phyloP scores from a whole-genome alignment of 345 rosid species.

The Noccaea bulbosa region DNA sequence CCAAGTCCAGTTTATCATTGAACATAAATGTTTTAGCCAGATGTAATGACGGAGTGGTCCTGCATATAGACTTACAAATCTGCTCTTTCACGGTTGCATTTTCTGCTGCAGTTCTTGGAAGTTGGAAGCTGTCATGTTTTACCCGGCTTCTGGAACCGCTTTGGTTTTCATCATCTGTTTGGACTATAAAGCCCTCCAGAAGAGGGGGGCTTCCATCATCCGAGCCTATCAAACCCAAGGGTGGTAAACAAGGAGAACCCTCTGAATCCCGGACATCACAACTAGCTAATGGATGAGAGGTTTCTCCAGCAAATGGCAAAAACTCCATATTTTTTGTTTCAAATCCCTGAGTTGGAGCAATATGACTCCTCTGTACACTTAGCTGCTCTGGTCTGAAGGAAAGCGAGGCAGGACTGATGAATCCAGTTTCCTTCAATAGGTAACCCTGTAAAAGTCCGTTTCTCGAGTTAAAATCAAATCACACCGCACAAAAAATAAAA shows the following conservation, averaged over 20 bases:
- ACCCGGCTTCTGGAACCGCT: conserved; percentile 42
- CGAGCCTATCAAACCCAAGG: conserved; percentile 36
- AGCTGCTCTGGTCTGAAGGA: conserved; percentile 43
- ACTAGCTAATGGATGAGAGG: conserved; percentile 37
- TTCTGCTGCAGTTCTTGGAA: conserved; percentile 58
- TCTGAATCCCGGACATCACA: conserved; percentile 37
- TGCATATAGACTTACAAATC: conserved; percentile 70
- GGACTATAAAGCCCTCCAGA: conserved; percentile 65
- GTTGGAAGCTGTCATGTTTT: conserved; percentile 55
- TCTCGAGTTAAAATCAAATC: conserved; percentile 18
- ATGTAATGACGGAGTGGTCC: conserved; percentile 62
- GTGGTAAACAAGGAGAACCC: conserved; percentile 45
- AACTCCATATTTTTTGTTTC: conserved; percentile 41
- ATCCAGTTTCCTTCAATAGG: conserved; percentile 50
- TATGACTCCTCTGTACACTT: conserved; percentile 43
- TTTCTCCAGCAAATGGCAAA: conserved; percentile 42
- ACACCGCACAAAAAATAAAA: conserved; percentile 6
- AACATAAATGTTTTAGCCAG: conserved; percentile 50
- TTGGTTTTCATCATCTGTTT: conserved; percentile 49
- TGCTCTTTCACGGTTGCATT: conserved; percentile 60
- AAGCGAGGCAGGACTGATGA: conserved; percentile 38
- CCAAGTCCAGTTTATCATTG: conserved; percentile 44
- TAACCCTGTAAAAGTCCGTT: conserved; percentile 43
- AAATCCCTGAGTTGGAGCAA: conserved; percentile 37
- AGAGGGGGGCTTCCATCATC: conserved; percentile 56